Conservation (phyloP, 768 basidiomycete genomes). For the Lanmaoa pseudosensibilis region DNA sequence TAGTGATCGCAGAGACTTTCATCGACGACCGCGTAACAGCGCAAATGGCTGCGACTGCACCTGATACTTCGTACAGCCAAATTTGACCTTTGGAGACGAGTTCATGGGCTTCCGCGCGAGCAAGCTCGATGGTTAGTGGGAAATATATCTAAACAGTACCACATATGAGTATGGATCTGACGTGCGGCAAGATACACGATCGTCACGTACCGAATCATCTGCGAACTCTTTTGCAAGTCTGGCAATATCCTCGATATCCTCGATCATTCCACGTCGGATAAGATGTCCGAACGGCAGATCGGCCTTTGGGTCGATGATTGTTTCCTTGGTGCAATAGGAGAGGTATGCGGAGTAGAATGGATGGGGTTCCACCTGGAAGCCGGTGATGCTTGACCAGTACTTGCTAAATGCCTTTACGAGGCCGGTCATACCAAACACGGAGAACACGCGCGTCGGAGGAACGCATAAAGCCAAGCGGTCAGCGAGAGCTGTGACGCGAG, state of each 20-base stretch:
- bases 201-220: conserved; percentile 46
- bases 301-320: conserved; percentile 31
- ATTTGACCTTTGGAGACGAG: conserved; percentile 50
- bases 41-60: conserved; percentile 48
- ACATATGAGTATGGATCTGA: conserved; percentile 4
- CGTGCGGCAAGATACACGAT: neutral
- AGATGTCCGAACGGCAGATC: conserved; percentile 35
- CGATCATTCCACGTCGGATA: conserved; percentile 38
- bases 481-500: conserved; percentile 38
- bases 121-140: conserved; percentile 39
- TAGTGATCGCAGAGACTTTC: conserved; percentile 54
- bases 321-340: conserved; percentile 43
- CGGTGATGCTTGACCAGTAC: conserved; percentile 45
- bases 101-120: conserved; percentile 44
- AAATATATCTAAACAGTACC: conserved; percentile 42
- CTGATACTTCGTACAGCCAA: conserved; percentile 50
- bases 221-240: conserved; percentile 52
- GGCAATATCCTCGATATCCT: conserved; percentile 43
- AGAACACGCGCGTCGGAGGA: conserved; percentile 47
- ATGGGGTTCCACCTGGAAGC: conserved; percentile 36
- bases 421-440: conserved; percentile 46
- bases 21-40: conserved; percentile 55
- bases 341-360: conserved; percentile 54
- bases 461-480: conserved; percentile 40
- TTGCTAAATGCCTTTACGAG: conserved; percentile 45